phyloP scores from a whole-genome alignment of 2,329 filamentous ascomycete species.

The Venturia aucupariae region DNA sequence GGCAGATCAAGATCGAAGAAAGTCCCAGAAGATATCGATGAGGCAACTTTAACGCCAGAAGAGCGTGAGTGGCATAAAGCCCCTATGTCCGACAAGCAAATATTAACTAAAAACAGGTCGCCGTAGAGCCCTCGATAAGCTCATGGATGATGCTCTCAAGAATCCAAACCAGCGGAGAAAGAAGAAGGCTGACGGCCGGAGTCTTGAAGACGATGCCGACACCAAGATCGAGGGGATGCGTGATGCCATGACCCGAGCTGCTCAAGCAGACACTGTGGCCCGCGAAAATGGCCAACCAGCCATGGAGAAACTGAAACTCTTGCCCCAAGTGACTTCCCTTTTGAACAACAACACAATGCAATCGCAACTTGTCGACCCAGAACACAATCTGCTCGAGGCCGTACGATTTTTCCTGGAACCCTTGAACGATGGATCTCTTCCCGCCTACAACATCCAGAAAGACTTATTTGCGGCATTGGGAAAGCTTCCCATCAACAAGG shows the following conservation, averaged over 20 bases:
- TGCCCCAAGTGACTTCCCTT: conserved; percentile 80
- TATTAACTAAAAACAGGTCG: conserved; percentile 35
- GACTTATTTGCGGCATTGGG: conserved; percentile 78
- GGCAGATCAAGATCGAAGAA: conserved; percentile 29
- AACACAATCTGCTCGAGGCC: conserved; percentile 88
- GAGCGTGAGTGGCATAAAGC: conserved; percentile 50
- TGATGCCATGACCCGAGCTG: conserved; percentile 81
- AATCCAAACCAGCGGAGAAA: conserved; percentile 59
- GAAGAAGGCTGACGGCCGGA: conserved; percentile 81
- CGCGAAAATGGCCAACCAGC: conserved; percentile 73
- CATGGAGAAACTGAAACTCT: conserved; percentile 84
- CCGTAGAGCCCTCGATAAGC: conserved; percentile 72
- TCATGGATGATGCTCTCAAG: conserved; percentile 83
- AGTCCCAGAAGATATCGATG: conserved; percentile 53
- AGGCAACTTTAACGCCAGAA: conserved; percentile 73
- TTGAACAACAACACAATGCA: conserved; percentile 77
- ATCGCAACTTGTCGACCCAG: conserved; percentile 79
- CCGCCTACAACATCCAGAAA: conserved; percentile 94
- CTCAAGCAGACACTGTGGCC: conserved; percentile 73
- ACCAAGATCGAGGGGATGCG: conserved; percentile 83
- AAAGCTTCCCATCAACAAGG: conserved; percentile 81
- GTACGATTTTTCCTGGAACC: conserved; percentile 97
- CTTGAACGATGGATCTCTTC: conserved; percentile 83
- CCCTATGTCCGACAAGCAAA: background rate
- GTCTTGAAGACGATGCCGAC: conserved; percentile 71